Conservation (phyloP, 257 asterid genomes). For the Anisodus acutangulus region DNA sequence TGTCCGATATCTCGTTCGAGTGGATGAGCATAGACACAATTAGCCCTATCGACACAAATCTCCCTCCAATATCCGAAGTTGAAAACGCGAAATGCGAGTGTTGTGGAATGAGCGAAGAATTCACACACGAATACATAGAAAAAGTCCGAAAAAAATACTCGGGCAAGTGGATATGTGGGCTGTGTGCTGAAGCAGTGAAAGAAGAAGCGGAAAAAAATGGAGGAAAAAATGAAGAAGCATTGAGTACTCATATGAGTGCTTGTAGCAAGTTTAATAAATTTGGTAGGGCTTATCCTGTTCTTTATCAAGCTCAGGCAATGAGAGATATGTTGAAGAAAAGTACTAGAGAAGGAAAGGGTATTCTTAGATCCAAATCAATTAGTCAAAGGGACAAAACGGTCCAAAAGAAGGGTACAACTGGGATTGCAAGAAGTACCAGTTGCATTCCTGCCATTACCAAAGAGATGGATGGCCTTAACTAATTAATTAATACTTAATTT, state of each 20-base stretch:
- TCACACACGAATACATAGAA: constrained; percentile 33
- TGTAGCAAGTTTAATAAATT: constrained; percentile 31
- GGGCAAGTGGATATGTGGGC: constrained; percentile 36
- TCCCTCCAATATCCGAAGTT: constrained; percentile 34
- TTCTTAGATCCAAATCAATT: constrained; percentile 33
- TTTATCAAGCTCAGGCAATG: constrained; percentile 40
- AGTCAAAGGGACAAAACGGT: constrained; percentile 34
- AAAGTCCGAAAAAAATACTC: constrained; percentile 30
- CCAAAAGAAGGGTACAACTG: constrained; percentile 31
- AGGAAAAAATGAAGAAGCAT: constrained; percentile 32
- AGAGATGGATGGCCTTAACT: constrained; percentile 41
- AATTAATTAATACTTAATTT: constrained; percentile 14
- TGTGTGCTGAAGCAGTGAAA: constrained; percentile 36
- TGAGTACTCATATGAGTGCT: constrained; percentile 32
- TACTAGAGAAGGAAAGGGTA: constrained; percentile 24
- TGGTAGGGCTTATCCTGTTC: constrained; percentile 36
- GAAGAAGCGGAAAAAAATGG: constrained; percentile 38
- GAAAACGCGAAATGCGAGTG: constrained; percentile 37
- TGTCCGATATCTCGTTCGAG: constrained; percentile 32
- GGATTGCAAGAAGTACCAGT: constrained; percentile 47
- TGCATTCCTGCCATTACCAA: constrained; percentile 53
- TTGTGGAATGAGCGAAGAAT: constrained; percentile 40
- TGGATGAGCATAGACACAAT: constrained; percentile 15
- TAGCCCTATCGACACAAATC: background rate
- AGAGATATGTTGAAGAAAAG: constrained; percentile 37